Base-by-base conservation (phyloP, 1,284 basidiomycete genomes). In the Cronartium ribicola region DNA sequence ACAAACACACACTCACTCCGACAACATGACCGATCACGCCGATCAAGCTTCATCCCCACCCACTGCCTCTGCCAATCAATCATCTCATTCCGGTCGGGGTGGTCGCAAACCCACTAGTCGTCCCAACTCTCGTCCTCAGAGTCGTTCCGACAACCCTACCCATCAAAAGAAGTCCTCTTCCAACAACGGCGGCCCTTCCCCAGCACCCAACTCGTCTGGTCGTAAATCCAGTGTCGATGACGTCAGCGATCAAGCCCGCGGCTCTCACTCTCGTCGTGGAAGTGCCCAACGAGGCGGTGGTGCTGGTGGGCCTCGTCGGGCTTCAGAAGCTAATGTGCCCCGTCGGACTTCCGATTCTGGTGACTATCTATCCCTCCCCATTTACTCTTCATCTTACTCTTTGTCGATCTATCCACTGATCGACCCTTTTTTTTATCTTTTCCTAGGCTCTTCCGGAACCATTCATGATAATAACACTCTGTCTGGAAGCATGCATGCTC, bases 121-220 rank as follows among this genome's bases (percentile, higher is more conserved):
- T 61, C 59, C 59, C 14, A 61, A 73, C 55, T 73, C 70, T 39
- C 70, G 70, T 14, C 70, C 70, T 37, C 51, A 73, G n/a, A 73
- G 70, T 48, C 70, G 70, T 17, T 66, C n/a, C n/a, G 67, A 65
- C n/a, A 66, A 41, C 20, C 44, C 57, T 2, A 41, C 57, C 43
- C 17, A 63, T 41, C 55, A 68, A 46, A 75, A 63, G 40, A 73
- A 60, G 39, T 29, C 79, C 79, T 0, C 78, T 39, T 8, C 14
- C 37, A 59, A 36, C 43, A 63, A 57, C 44, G 64, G 65, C 22
- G 55, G 57, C 29, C n/a, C 64, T 43, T 17, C 43, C 43, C 17
- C 43, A 13, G 17, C 14, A 43, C 29, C 40, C 22, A n/a, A 40
- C 62, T 17, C 20, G 2, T 17, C 36, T 61, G 37, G 20, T 61